Percentiles rank a stretch among this genome's conserved stretches.
These are phyloP conservation scores for Sutorius australiensis DNA, from an alignment of 768 basidiomycete species.

Conservation along the genomic window DNA sequence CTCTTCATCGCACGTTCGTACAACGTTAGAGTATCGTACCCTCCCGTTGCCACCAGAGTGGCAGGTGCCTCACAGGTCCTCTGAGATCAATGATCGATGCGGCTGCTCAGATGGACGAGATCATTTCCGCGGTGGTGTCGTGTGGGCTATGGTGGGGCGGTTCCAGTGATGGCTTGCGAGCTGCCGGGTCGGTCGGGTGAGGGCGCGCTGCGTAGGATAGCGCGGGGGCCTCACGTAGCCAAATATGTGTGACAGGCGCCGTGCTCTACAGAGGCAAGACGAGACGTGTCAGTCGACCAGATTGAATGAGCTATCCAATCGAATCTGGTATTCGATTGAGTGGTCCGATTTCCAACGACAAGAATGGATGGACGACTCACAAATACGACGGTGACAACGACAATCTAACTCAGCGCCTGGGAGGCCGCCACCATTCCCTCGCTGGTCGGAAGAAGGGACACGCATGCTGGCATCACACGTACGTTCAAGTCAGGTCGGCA, in stretches of 20 bases:
- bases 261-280: background rate
- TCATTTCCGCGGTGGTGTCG: constrained; percentile 25
- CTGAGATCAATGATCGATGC: constrained; percentile 23
- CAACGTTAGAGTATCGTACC: constrained; percentile 12
- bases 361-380: constrained; percentile 3
- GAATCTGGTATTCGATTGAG: constrained; percentile 2
- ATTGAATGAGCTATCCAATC: constrained; percentile 5
- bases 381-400: background rate
- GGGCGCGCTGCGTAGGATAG: constrained; percentile 2
- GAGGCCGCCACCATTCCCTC: constrained; percentile 17
- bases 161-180: constrained; percentile 13
- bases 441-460: constrained; percentile 17
- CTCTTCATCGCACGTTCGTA: constrained; percentile 26
- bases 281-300: background rate
- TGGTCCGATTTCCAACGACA: background rate
- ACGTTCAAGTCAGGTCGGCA: constrained; percentile 1
- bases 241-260: background rate
- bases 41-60: constrained; percentile 13
- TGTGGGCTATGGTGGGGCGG: background rate
- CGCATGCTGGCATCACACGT: constrained; percentile 2
- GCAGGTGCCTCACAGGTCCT: constrained; percentile 1
- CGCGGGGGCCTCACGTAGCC: constrained; percentile 5
- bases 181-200: constrained; percentile 1
- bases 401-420: constrained; percentile 5
- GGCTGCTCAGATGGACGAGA: constrained; percentile 1